Evolutionary conservation across 179 eudicot genomes (phyloP), one percentile per base, ranked within the genome.

Genomic region (Silene vulgaris): DNA sequence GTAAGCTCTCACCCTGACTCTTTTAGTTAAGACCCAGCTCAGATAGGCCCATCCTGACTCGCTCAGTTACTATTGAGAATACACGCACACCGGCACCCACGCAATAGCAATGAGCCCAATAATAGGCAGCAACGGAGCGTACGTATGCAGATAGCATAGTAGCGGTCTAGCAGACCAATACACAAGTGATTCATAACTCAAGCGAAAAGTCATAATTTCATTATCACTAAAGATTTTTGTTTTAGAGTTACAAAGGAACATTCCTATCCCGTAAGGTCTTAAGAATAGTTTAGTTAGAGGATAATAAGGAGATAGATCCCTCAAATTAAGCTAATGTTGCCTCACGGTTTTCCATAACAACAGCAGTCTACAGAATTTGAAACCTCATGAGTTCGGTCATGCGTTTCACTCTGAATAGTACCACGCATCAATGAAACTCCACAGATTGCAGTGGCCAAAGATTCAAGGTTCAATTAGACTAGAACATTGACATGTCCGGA

Each of bases 401-500:
- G 8, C 13, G 12, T 54, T 52, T 52, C 63, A 20, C 63, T 40
- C n/a, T 9, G 19, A 32, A 65, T 35, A 4, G 65, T 69, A n/a
- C 52, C 23, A 40, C 19, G 28, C 32, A 64, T 26, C 48, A 14
- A 35, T 26, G 40, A 74, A 26, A 35, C 9, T 32, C 30, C 62
- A 65, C 32, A 16, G 54, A 35, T n/a, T 65, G 59, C 61, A 52
- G 6, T 26, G 35, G 43, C 29, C 23, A 26, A 50, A 64, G 73
- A 40, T 43, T 71, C 26, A 16, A 30, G 66, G 69, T 21, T 13
- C 17, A 26, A 61, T 43, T 40, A 70, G 72, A 75, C 81, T 89
- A 95, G 75, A 95, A 95, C 67, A 95, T 82, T 32, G 88, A 82
- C 89, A 88, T 71, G 78, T 95, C 99, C 29, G 97, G 95, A 68